Percentiles rank a stretch among this genome's conserved stretches.
Conservation (phyloP, 1,284 basidiomycete genomes). For the Pseudozyma hubeiensis region DNA sequence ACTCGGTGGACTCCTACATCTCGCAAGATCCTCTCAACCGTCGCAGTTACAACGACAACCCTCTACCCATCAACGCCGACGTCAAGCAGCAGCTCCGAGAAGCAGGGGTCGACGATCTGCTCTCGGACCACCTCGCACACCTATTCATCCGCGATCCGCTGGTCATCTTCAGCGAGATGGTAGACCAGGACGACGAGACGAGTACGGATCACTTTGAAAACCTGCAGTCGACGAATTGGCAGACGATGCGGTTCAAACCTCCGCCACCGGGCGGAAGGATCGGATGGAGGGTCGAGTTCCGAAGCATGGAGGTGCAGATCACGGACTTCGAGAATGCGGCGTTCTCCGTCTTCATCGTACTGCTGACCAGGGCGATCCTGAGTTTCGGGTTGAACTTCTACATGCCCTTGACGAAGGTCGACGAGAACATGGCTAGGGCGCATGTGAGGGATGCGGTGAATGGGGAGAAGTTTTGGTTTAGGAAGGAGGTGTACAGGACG, state of each 20-base stretch:
- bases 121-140: slow-evolving; percentile 93
- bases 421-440: slow-evolving; percentile 93
- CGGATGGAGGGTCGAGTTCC: slow-evolving; percentile 98
- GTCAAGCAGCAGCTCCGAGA: slow-evolving; percentile 68
- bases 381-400: slow-evolving; percentile 93
- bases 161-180: slow-evolving; percentile 92
- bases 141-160: slow-evolving; percentile 97
- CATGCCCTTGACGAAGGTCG: slow-evolving; percentile 96
- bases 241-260: slow-evolving; percentile 98
- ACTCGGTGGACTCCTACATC: slow-evolving; percentile 93
- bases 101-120: slow-evolving; percentile 81
- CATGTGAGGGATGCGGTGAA: slow-evolving; percentile 84
- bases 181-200: slow-evolving; percentile 86
- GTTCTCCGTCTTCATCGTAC: slow-evolving; percentile 91
- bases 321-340: slow-evolving; percentile 99
- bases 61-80: slow-evolving; percentile 80
- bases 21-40: slow-evolving; percentile 87
- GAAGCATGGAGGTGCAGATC: slow-evolving; percentile 98
- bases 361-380: slow-evolving; percentile 92
- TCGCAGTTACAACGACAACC: slow-evolving; percentile 91
- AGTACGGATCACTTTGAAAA: slow-evolving; percentile 99
- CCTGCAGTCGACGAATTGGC: slow-evolving; percentile 99
- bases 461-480: slow-evolving; percentile 86
- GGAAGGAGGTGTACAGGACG: slow-evolving; percentile 79
- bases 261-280: slow-evolving; percentile 86